Evolutionary conservation across 2,329 filamentous ascomycete genomes (phyloP), one percentile per base, ranked within the genome.

Genomic region (Penicillium paneum): DNA sequence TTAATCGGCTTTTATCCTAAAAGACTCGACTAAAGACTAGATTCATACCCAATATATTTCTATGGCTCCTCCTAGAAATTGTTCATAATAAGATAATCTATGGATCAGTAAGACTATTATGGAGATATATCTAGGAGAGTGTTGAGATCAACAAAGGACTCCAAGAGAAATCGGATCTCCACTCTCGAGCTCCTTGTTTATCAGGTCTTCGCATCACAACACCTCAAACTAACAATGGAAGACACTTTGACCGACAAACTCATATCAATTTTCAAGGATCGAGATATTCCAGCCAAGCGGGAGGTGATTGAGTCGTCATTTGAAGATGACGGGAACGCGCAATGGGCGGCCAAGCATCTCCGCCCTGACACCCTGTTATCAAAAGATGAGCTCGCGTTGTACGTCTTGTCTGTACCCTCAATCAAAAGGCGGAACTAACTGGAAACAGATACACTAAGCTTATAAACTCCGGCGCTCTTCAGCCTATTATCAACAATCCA

Each of bases 311-410:
- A 62, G 29, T 61, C 62, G 3, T 67, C 65, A 26, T 62, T 75
- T 31, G 36, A 58, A 6, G 57, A 72, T 48, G 49, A 26, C n/a
- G 50, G 59, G 12, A 67, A 66, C 56, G 57, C 56, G 35, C 58
- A 68, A 57, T 75, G 72, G 73, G 65, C 68, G 28, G 54, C 58
- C 8, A 64, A 65, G 34, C 64, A 75, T 58, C 58, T 76, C 43
- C 50, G 49, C 29, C 49, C 61, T 8, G 67, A 71, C 46, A 74
- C 71, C 6, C 62, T 76, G 34, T 63, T 76, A 48, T 74, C 74
- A 7, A 67, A 67, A 48, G 74, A 76, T 48, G 74, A 76, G 60
- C 58, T 72, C 24, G 58, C 57, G 44, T 44, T 75, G 74, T 75
- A 68, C 35, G 65, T 53, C 10, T 40, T 19, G 17, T 21, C 8